These are phyloP conservation scores for Aspergillus baeticus DNA, from an alignment of 495 filamentous ascomycete species.

Conservation along the genomic window DNA sequence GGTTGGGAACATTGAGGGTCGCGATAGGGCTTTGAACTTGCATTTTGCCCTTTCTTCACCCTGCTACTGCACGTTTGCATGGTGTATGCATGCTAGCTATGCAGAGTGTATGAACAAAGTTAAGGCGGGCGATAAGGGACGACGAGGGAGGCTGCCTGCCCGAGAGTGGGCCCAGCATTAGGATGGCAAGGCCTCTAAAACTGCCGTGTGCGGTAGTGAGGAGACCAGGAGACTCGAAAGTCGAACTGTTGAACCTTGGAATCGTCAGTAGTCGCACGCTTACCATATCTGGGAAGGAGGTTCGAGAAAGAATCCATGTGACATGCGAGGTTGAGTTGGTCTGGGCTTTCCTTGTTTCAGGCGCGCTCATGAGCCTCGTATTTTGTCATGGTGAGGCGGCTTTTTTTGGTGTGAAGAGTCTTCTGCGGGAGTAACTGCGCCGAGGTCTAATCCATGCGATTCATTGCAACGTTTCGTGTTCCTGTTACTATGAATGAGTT, in stretches of 20 bases:
- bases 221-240: neutral
- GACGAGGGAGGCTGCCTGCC: neutral
- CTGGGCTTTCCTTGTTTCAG: neutral
- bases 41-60: too few relatives aligned
- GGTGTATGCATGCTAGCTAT: neutral
- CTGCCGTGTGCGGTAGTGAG: too few relatives aligned
- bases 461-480: neutral
- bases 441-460: neutral
- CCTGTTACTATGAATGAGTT: slow-evolving; percentile 2
- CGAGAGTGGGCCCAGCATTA: neutral
- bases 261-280: too few relatives aligned
- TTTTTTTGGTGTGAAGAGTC: neutral
- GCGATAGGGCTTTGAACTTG: too few relatives aligned
- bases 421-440: neutral
- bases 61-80: neutral
- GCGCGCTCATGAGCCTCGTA: neutral
- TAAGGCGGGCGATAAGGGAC: neutral
- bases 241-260: neutral
- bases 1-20: neutral
- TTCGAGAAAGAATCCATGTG: neutral
- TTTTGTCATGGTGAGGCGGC: neutral
- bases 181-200: neutral
- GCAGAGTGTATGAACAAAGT: neutral
- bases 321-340: neutral
- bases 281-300: too few relatives aligned